Evolutionary conservation across 2,329 filamentous ascomycete species (phyloP), one percentile per base, ranked within the genome.

Genomic region (Colletotrichum tamarilloi): DNA sequence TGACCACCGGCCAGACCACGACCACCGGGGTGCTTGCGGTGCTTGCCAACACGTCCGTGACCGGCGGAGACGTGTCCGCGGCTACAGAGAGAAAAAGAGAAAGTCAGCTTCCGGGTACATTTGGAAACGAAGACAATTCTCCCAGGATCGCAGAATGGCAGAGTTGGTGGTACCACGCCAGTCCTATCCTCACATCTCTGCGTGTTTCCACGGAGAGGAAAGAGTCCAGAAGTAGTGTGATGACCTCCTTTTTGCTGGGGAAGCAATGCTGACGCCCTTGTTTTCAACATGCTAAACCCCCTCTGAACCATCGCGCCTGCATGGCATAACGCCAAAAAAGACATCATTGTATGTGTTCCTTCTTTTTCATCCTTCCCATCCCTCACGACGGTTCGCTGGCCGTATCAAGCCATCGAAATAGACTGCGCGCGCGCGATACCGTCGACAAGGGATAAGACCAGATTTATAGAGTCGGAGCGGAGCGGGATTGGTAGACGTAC

Each of bases 11-110:
- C 97, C 88, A 93, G 89, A 92, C 91, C 91, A 94, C 94, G 89
- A 91, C 91, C 91, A 92, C 91, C 91, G 80, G 90, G 91, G 81
- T 93, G 91, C 93, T 99, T 98, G 85, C 97, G 91, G 93, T 98
- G 95, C 94, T 98, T 98, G 87, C 97, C 97, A 85, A 98, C 87
- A 92, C 96, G 96, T 90, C 97, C 96, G 88, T 98, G 92, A 91
- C 97, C 97, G 91, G 95, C 95, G 84, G 94, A 97, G 85, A 99
- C 97, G 90, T 99, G 95, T 87, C 96, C 96, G 90, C 96, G 95
- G 90, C 93, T 95, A 84, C 81, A 67, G 16, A 67, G 55, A 53
- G 24, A 63, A 49, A 77, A 77, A 78, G 75, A 74, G 77, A 76
- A 78, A 76, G 63, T 76, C 71, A 73, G 71, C 35, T 66, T 70